These are phyloP conservation scores for Mycena metata DNA, from an alignment of 768 basidiomycete genomes.

Conservation along the genomic window DNA sequence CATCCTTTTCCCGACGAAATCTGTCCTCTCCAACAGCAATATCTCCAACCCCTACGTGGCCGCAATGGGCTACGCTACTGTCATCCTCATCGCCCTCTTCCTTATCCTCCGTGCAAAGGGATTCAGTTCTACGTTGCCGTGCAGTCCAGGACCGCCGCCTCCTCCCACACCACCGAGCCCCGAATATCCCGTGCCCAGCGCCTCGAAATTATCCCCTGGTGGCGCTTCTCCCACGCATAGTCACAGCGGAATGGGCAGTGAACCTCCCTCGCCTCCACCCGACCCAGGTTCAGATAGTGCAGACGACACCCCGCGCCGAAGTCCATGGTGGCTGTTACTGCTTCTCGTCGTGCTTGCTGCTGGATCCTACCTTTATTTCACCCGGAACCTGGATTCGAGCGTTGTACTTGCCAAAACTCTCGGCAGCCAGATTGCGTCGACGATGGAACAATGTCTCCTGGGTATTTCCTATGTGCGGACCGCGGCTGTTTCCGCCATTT, in stretches of 20 bases:
- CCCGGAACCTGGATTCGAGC: no score
- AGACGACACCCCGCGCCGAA: not conserved
- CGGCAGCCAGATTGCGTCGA: not conserved
- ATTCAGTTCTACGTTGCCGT: not conserved
- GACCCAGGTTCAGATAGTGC: conserved; percentile 1
- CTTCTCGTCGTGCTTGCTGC: not conserved
- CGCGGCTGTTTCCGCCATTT: not conserved
- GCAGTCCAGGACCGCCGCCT: no score
- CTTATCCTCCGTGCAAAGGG: conserved; percentile 15
- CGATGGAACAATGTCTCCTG: not conserved
- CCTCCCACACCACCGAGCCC: no score
- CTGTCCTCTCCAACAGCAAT: not conserved
- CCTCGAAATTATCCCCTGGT: no score
- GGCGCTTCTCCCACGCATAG: no score
- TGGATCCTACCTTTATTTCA: not conserved
- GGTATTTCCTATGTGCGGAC: not conserved
- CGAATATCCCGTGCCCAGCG: no score
- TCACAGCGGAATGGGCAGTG: not conserved
- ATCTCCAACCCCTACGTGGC: conserved; percentile 13
- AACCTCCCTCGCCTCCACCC: conserved; percentile 16
- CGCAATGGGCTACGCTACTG: conserved; percentile 11
- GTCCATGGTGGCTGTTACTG: not conserved
- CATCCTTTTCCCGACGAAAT: conserved; percentile 4
- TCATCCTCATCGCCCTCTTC: conserved; percentile 7
- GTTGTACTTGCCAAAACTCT: not conserved